Conservation (phyloP, 352 stramenopile species). For the Globisporangium splendens region DNA sequence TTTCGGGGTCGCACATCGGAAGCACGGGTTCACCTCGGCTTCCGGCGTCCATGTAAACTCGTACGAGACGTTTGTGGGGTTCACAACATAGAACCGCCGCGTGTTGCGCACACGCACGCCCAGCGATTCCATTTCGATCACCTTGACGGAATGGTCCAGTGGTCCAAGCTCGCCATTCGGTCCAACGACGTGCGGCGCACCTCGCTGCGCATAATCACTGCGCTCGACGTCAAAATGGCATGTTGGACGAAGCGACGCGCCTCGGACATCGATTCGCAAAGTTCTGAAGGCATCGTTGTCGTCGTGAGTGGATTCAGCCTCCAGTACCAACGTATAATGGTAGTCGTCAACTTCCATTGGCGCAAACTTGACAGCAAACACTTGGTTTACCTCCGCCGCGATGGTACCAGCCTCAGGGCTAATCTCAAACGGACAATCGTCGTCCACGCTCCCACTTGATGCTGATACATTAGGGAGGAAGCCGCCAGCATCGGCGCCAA, state of each 20-base stretch:
- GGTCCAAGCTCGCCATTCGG: slow-evolving; percentile 77
- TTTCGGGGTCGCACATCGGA: slow-evolving; percentile 88
- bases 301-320: slow-evolving; percentile 5
- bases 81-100: slow-evolving; percentile 91
- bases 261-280: slow-evolving; percentile 58
- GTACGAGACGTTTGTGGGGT: slow-evolving; percentile 92
- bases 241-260: slow-evolving; percentile 79
- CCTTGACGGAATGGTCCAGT: slow-evolving; percentile 82
- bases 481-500: neutral
- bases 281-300: neutral
- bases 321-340: slow-evolving; percentile 61
- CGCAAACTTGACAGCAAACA: slow-evolving; percentile 86
- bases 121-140: slow-evolving; percentile 92
- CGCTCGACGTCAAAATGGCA: slow-evolving; percentile 92
- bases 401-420: slow-evolving; percentile 60
- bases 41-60: slow-evolving; percentile 91
- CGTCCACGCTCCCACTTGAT: slow-evolving; percentile 18
- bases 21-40: slow-evolving; percentile 70
- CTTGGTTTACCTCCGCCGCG: slow-evolving; percentile 41
- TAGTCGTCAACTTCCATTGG: slow-evolving; percentile 91
- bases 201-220: slow-evolving; percentile 84
- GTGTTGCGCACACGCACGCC: slow-evolving; percentile 91
- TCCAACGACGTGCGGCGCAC: slow-evolving; percentile 64
- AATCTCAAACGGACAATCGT: slow-evolving; percentile 88
- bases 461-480: neutral